Evolutionary conservation across 1,284 basidiomycete species (phyloP), one percentile per base, ranked within the genome.

Genomic region (Puccinia hordei): DNA sequence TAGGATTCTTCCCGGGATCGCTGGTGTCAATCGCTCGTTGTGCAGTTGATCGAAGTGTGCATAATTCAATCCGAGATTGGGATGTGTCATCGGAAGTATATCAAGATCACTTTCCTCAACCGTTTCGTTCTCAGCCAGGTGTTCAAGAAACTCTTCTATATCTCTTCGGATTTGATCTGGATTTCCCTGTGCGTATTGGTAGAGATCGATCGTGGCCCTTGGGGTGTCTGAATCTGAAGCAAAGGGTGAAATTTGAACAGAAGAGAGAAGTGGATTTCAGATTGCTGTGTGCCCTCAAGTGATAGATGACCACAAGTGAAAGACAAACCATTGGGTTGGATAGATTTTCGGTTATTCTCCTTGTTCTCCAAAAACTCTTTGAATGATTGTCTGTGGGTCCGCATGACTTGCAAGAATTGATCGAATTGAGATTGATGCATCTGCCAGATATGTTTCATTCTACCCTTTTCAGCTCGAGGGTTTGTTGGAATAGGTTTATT

Each of bases 371-470:
- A 49, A 30, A 81, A 81, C 35, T 49, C 24, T 68, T 80, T 73
- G 46, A 81, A 81, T 33, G 38, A 35, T 13, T 46, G 12, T 63
- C 72, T 41, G 33, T 35, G 30, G 27, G 46, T 73, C 10, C 71
- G 57, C 59, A 81, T 65, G 38, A 81, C 6, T 27, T 72, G 27
- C 24, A 81, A 59, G 53, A 81, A 81, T 4, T 35, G n/a, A 24
- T 73, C 27, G 59, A 81, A 81, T 73, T 81, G 46, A 38, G 57
- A 51, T 49, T 81, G 71, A 49, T 81, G 33, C 79, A 81, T 81
- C n/a, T 72, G 49, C 79, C 79, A 81, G n/a, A 81, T 81, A 49
- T 81, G 79, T 68, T 81, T 81, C 22, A 68, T 33, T 33, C 59
- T 63, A 2, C 63, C 46, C 51, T 68, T 77, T 68, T 77, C 75